These are phyloP conservation scores for Farysia itapuensis DNA, from an alignment of 1,284 basidiomycete genomes.

Conservation along the genomic window DNA sequence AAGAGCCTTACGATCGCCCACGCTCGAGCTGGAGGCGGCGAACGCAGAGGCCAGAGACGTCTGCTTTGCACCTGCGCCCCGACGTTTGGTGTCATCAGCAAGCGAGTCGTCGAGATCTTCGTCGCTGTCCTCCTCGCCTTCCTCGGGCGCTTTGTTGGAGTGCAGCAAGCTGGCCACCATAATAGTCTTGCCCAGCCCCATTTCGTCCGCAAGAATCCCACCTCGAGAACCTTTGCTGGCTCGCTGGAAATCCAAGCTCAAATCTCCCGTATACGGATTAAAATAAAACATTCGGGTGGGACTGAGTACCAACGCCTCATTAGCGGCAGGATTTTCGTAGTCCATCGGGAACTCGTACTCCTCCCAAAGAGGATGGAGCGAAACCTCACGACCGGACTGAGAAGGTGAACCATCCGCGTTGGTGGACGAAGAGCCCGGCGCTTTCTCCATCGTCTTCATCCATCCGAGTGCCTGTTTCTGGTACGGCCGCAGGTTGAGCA, in stretches of 20 bases:
- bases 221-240: slow-evolving; percentile 78
- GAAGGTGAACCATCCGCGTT: background rate
- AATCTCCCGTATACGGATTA: slow-evolving; percentile 71
- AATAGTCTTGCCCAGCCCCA: slow-evolving; percentile 94
- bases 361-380: slow-evolving; percentile 91
- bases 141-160: slow-evolving; percentile 63
- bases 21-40: slow-evolving; percentile 17
- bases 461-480: slow-evolving; percentile 95
- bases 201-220: slow-evolving; percentile 80
- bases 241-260: slow-evolving; percentile 82
- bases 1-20: slow-evolving; percentile 11
- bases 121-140: slow-evolving; percentile 4
- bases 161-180: slow-evolving; percentile 92
- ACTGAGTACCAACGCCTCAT: slow-evolving; percentile 30
- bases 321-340: slow-evolving; percentile 32
- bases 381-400: slow-evolving; percentile 47
- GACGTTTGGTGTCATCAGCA: slow-evolving; percentile 18
- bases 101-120: slow-evolving; percentile 23
- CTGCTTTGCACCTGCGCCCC: slow-evolving; percentile 24
- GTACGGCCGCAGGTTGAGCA: slow-evolving; percentile 76
- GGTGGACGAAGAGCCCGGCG: slow-evolving; percentile 2
- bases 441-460: slow-evolving; percentile 81
- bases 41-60: slow-evolving; percentile 48
- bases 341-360: slow-evolving; percentile 66
- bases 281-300: slow-evolving; percentile 36